phyloP scores from a whole-genome alignment of 2,329 filamentous ascomycete genomes.

The Verruconis gallopava region DNA sequence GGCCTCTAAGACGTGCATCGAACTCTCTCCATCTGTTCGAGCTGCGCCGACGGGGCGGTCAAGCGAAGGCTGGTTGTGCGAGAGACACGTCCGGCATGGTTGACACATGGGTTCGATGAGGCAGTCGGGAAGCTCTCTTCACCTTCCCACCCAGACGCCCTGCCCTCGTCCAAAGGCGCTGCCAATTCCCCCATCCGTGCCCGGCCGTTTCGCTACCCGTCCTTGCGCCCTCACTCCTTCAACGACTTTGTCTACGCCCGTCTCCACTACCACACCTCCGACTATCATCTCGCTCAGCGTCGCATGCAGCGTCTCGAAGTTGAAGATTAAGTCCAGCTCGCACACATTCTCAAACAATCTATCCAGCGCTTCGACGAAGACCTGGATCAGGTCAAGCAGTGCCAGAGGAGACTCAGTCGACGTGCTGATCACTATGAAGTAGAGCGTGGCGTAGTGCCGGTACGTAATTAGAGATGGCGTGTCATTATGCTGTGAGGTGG shows the following conservation, averaged over 20 bases:
- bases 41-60: too few species aligned
- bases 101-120: too few species aligned
- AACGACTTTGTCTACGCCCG: conserved; percentile 76
- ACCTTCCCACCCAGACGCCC: conserved; percentile 10
- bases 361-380: conserved; percentile 93
- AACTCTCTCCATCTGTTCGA: too few species aligned
- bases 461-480: conserved; percentile 93
- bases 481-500: conserved; percentile 59
- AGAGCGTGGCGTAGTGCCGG: conserved; percentile 94
- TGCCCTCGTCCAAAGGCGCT: conserved; percentile 13
- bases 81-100: too few species aligned
- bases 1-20: too few species aligned
- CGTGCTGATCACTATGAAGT: conserved; percentile 96
- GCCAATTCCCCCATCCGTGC: conserved; percentile 9
- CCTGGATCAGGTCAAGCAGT: conserved; percentile 91
- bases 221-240: conserved; percentile 67
- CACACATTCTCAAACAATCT: conserved; percentile 96
- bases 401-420: conserved; percentile 92
- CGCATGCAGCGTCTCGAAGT: conserved; percentile 92
- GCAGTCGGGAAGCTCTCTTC: too few species aligned
- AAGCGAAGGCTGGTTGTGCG: too few species aligned
- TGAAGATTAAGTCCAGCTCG: conserved; percentile 96
- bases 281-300: conserved; percentile 89
- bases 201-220: conserved; percentile 63
- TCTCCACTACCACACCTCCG: conserved; percentile 88